Percentiles rank a stretch among this genome's conserved stretches.
These are phyloP conservation scores for Artemisia annua DNA, from an alignment of 129 eudicot species.

Conservation along the genomic window DNA sequence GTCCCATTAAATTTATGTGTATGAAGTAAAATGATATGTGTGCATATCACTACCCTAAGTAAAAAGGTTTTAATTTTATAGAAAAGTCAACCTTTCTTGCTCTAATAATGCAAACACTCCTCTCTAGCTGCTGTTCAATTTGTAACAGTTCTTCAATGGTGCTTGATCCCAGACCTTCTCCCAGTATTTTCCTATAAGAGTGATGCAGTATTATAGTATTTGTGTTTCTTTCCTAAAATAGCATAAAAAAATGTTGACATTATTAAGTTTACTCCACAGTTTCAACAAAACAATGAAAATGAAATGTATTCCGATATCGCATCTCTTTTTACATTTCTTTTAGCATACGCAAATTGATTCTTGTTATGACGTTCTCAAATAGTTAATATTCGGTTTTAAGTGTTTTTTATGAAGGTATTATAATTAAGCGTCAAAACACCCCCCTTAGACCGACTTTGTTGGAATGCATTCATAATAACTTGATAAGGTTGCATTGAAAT, in stretches of 20 bases:
- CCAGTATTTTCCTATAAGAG: slow-evolving; percentile 58
- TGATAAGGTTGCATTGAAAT: not conserved
- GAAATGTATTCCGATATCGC: too few relatives aligned
- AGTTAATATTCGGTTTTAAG: too few relatives aligned
- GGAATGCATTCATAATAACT: not conserved
- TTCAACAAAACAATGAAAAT: too few relatives aligned
- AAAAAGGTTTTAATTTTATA: not conserved
- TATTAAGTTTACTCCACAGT: too few relatives aligned
- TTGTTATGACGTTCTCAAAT: too few relatives aligned
- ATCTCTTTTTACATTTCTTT: too few relatives aligned
- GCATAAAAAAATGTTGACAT: not conserved
- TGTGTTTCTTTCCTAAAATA: not conserved
- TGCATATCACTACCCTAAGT: too few relatives aligned
- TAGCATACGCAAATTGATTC: too few relatives aligned
- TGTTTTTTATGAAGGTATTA: not conserved
- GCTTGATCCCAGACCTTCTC: slow-evolving; percentile 69
- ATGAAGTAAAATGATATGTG: too few relatives aligned
- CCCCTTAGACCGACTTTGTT: not conserved
- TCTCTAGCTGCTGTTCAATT: slow-evolving; percentile 68
- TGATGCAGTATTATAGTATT: not conserved
- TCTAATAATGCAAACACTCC: slow-evolving; percentile 55
- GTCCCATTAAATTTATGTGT: too few relatives aligned
- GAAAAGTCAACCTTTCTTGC: slow-evolving; percentile 65
- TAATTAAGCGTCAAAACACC: too few relatives aligned
- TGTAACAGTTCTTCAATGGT: slow-evolving; percentile 70